Percentiles rank a stretch among this genome's conserved stretches.
These are phyloP conservation scores for Amyloporia xantha DNA, from an alignment of 768 basidiomycete genomes.

Conservation along the genomic window DNA sequence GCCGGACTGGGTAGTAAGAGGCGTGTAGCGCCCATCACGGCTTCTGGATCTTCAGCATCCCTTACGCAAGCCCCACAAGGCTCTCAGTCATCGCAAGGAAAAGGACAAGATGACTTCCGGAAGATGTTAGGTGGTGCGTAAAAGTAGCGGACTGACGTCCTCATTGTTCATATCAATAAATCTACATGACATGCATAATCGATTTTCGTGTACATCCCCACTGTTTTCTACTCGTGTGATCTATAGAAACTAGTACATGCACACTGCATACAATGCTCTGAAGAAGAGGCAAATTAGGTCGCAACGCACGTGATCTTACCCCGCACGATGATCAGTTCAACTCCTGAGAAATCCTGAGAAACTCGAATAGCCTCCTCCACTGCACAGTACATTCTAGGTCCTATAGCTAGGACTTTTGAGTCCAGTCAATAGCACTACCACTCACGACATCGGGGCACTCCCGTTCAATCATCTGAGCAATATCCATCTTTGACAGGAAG, in stretches of 20 bases:
- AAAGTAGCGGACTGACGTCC: not conserved
- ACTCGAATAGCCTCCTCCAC: not conserved
- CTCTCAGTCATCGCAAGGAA: constrained; percentile 28
- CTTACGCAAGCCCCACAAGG: constrained; percentile 7
- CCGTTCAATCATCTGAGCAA: not conserved
- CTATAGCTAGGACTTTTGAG: not conserved
- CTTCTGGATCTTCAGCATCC: constrained; percentile 16
- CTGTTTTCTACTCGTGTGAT: not conserved
- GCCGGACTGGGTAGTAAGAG: constrained; percentile 64
- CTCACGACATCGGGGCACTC: not conserved
- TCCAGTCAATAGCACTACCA: not conserved
- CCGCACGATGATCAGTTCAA: too few species aligned
- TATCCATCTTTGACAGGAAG: not conserved
- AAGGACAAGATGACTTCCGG: constrained; percentile 80
- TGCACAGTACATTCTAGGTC: not conserved
- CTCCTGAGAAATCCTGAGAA: not conserved
- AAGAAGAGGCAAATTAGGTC: too few species aligned
- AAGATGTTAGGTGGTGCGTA: constrained; percentile 49
- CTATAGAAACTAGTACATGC: too few species aligned
- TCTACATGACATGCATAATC: not conserved
- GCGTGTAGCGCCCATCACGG: constrained; percentile 11
- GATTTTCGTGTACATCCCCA: not conserved
- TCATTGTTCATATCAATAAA: not conserved
- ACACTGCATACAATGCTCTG: too few species aligned
- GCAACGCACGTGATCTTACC: too few species aligned